Evolutionary conservation across 2,329 filamentous ascomycete genomes (phyloP).

Genomic region (Trichoderma sp.): DNA sequence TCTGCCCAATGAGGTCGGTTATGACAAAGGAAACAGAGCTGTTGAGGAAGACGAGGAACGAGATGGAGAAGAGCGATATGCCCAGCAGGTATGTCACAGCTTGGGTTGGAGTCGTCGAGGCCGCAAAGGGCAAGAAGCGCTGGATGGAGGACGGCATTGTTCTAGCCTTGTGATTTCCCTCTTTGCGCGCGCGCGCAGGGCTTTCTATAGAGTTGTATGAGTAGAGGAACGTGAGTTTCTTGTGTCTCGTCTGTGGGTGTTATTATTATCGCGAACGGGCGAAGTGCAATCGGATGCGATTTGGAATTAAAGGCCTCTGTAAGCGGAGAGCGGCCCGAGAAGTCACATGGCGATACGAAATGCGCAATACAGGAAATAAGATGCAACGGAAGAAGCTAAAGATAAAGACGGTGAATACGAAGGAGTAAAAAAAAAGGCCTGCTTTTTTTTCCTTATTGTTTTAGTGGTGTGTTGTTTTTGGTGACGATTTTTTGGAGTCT

Average conservation of each 20-base stretch:
- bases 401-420: background rate
- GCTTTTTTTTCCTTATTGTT: background rate
- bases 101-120: conserved; percentile 60
- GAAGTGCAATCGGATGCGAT: background rate
- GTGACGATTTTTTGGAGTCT: background rate
- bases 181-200: background rate
- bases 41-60: conserved; percentile 88
- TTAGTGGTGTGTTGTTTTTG: background rate
- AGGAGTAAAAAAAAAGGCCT: background rate
- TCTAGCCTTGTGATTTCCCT: background rate
- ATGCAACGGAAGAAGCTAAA: background rate
- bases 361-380: background rate
- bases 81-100: conserved; percentile 76
- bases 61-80: conserved; percentile 83
- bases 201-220: background rate
- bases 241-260: background rate
- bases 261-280: background rate
- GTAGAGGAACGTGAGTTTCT: background rate
- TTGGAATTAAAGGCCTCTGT: background rate
- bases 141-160: conserved; percentile 36
- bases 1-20: conserved; percentile 76
- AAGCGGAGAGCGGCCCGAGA: background rate
- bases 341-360: conserved; percentile 3
- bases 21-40: conserved; percentile 82
- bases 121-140: conserved; percentile 58